phyloP scores from a whole-genome alignment of 352 stramenopile genomes.

The Globisporangium orthogonon region DNA sequence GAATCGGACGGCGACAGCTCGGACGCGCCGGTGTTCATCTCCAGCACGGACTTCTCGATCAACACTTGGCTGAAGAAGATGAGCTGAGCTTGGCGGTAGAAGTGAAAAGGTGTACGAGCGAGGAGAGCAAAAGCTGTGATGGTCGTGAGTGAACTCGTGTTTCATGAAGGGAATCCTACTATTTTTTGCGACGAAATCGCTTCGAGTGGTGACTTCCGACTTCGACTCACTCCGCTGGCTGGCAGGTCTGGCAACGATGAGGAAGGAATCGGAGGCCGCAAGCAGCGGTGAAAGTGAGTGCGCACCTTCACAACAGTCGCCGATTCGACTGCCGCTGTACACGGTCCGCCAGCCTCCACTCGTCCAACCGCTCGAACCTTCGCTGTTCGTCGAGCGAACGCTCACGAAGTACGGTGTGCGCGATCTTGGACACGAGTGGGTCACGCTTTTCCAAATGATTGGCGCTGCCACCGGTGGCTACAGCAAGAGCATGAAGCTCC shows the following conservation, averaged over 20 bases:
- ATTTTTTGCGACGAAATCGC: no score
- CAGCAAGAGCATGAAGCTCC: conserved; percentile 33
- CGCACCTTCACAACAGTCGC: neutral
- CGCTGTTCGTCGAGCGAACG: conserved; percentile 29
- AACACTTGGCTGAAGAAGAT: conserved; percentile 28
- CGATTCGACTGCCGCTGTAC: conserved; percentile 32
- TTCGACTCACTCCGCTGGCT: neutral
- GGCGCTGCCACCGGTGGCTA: conserved; percentile 17
- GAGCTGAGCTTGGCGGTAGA: neutral
- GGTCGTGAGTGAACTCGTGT: neutral
- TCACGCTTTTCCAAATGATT: conserved; percentile 49
- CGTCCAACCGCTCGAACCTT: conserved; percentile 39
- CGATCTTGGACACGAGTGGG: conserved; percentile 56
- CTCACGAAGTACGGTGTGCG: conserved; percentile 17
- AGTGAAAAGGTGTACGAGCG: neutral
- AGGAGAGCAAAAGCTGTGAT: no score
- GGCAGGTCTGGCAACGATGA: neutral
- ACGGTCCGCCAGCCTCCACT: conserved; percentile 36
- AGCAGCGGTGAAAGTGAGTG: neutral
- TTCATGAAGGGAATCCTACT: neutral
- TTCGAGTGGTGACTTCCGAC: neutral
- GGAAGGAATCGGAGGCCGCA: conserved; percentile 6
- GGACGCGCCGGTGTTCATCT: conserved; percentile 18
- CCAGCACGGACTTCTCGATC: conserved; percentile 36
- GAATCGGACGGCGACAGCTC: neutral